Evolutionary conservation across 192 early-diverging fungal species (phyloP).

Genomic region (Phycomyces nitens): DNA sequence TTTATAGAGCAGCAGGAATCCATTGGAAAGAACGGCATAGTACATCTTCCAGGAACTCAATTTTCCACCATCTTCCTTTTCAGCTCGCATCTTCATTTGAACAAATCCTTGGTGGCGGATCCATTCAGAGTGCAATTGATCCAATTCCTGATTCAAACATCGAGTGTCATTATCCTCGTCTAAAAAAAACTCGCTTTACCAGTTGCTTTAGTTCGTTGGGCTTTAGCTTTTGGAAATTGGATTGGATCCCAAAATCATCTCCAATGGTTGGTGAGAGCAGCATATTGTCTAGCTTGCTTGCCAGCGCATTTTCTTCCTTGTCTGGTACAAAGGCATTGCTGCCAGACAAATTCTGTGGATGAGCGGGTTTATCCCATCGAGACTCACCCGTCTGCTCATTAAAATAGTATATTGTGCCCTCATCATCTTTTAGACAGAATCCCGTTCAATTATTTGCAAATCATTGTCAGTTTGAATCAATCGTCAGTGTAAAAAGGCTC

Average conservation of each 20-base stretch:
- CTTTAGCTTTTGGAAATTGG: background rate
- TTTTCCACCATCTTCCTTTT: constrained; percentile 28
- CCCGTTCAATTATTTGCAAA: background rate
- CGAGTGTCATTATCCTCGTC: no score
- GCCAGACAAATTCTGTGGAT: background rate
- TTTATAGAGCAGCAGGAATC: constrained; percentile 31
- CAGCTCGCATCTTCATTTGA: constrained; percentile 45
- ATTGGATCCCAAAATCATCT: background rate
- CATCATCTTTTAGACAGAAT: constrained; percentile 37
- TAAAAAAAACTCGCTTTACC: constrained; percentile 5
- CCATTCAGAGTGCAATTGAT: constrained; percentile 36
- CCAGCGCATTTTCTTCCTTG: background rate
- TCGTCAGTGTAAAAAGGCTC: background rate
- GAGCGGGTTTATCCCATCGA: constrained; percentile 41
- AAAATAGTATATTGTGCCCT: constrained; percentile 50
- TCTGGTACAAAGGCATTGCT: background rate
- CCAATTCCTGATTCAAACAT: no score
- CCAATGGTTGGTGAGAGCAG: no score
- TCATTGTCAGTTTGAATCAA: background rate
- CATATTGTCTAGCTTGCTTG: background rate
- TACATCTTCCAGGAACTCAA: constrained; percentile 37
- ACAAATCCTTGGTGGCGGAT: constrained; percentile 40
- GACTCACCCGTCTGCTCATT: constrained; percentile 47
- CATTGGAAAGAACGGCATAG: constrained; percentile 44
- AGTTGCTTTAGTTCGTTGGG: constrained; percentile 26